These are phyloP conservation scores for Exserohilum turcica DNA, from an alignment of 2,329 filamentous ascomycete species.

Conservation along the genomic window DNA sequence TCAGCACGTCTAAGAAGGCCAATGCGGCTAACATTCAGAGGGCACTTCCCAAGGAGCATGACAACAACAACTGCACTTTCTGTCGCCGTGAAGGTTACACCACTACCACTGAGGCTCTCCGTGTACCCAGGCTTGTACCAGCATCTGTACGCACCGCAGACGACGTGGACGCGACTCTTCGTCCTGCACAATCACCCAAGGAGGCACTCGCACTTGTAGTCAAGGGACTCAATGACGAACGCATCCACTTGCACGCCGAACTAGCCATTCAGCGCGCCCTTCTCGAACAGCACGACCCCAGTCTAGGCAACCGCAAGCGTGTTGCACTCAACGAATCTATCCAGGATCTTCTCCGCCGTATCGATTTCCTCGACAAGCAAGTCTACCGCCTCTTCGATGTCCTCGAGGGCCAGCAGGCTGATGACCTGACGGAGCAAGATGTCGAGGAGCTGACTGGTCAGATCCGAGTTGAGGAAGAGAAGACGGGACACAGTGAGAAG, in stretches of 20 bases:
- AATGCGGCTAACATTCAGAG: slow-evolving; percentile 27
- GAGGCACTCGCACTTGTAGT: slow-evolving; percentile 80
- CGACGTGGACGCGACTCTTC: slow-evolving; percentile 64
- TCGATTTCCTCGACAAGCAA: slow-evolving; percentile 76
- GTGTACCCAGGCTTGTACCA: slow-evolving; percentile 57
- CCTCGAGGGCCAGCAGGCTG: slow-evolving; percentile 75
- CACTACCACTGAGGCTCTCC: slow-evolving; percentile 36
- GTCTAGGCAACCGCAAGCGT: slow-evolving; percentile 67
- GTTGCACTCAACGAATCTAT: slow-evolving; percentile 66
- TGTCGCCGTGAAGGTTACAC: slow-evolving; percentile 55
- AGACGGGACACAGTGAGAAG: slow-evolving; percentile 34
- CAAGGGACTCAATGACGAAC: slow-evolving; percentile 80
- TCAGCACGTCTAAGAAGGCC: slow-evolving; percentile 44
- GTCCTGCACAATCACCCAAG: slow-evolving; percentile 68
- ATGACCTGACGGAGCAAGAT: slow-evolving; percentile 53
- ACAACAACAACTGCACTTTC: slow-evolving; percentile 61
- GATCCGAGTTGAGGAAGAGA: slow-evolving; percentile 48
- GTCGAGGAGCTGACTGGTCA: slow-evolving; percentile 52
- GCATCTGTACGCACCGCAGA: slow-evolving; percentile 58
- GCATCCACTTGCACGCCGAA: slow-evolving; percentile 74
- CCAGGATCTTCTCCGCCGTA: slow-evolving; percentile 63
- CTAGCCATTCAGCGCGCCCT: slow-evolving; percentile 65
- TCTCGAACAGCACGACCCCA: slow-evolving; percentile 66
- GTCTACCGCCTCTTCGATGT: slow-evolving; percentile 86
- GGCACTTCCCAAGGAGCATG: slow-evolving; percentile 51